These are phyloP conservation scores for Plantago lanceolata DNA, from an alignment of 305 asterid species.

Conservation along the genomic window DNA sequence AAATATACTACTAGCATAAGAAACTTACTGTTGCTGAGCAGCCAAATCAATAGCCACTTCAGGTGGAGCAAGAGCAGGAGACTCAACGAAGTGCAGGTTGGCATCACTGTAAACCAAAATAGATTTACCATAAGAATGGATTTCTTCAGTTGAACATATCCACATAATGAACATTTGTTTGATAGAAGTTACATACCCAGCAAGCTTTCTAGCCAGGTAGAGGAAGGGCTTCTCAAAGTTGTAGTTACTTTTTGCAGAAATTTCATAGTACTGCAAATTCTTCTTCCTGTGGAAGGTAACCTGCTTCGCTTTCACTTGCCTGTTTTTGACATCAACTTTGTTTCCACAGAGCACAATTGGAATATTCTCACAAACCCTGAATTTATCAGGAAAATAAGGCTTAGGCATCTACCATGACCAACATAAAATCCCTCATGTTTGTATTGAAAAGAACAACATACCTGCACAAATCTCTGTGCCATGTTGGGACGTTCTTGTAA, in stretches of 20 bases:
- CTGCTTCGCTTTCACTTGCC: constrained; percentile 90
- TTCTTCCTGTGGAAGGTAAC: constrained; percentile 92
- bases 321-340: constrained; percentile 87
- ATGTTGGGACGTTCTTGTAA: constrained; percentile 73
- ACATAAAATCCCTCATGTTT: too few species aligned
- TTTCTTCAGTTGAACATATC: too few species aligned
- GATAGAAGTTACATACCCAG: constrained; percentile 58
- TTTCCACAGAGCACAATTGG: constrained; percentile 94
- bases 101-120: constrained; percentile 55
- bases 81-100: constrained; percentile 75
- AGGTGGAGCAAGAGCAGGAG: constrained; percentile 93
- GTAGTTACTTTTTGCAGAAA: constrained; percentile 94
- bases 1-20: too few species aligned
- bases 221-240: constrained; percentile 80
- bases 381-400: too few species aligned
- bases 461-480: constrained; percentile 88
- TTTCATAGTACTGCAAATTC: constrained; percentile 82
- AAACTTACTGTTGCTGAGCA: constrained; percentile 57
- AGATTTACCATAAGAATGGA: too few species aligned
- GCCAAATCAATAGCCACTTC: constrained; percentile 74
- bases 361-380: constrained; percentile 67
- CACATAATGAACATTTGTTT: too few species aligned
- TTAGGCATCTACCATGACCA: too few species aligned
- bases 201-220: constrained; percentile 78
- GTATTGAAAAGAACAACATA: constrained; percentile 12